Base-by-base conservation (phyloP, 179 eudicot genomes). In the Corrigiola litoralis region DNA sequence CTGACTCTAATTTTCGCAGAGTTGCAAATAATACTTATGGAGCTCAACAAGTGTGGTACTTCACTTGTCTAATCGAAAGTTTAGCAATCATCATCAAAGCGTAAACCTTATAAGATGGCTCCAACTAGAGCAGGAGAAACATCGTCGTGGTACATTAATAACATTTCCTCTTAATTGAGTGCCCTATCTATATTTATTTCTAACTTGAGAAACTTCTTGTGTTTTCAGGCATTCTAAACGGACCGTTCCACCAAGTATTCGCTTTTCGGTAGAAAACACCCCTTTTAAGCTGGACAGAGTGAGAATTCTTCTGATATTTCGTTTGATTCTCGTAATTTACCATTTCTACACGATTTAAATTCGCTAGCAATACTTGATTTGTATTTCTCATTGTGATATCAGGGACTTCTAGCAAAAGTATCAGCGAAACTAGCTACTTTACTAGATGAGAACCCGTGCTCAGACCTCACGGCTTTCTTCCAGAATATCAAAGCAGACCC, bases 281-380 rank as follows among this genome's bases (percentile, higher is more conserved):
- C 79, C 76, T 48, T 64, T 84, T 72, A 75, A 69, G 17, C 24
- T 81, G 5, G 75, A 84, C 74, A 80, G 68, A 74, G 94, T 85
- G 73, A 55, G 70, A 57, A n/a, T 40, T 46, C 29, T 24, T 42
- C 9, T 14, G 5, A 24, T 51, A 5, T 2, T 27, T 14, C 11
- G 4, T 27, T 51, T 24, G 27, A 13, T 3, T 16, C 51, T n/a
- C 2, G 24, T 17, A 47, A 13, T 9, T 21, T 21, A 3, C 27
- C 18, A 13, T 42, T 11, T n/a, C n/a, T n/a, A n/a, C n/a, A n/a
- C n/a, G n/a, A n/a, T n/a, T n/a, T n/a, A n/a, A n/a, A n/a, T n/a
- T n/a, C n/a, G n/a, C n/a, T n/a, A n/a, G n/a, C n/a, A n/a, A n/a
- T n/a, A 25, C 33, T 56, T 12, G 11, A 24, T 42, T 36, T 29